Evolutionary conservation across 495 filamentous ascomycete species (phyloP).

Genomic region (Lasiosphaeria ovina): DNA sequence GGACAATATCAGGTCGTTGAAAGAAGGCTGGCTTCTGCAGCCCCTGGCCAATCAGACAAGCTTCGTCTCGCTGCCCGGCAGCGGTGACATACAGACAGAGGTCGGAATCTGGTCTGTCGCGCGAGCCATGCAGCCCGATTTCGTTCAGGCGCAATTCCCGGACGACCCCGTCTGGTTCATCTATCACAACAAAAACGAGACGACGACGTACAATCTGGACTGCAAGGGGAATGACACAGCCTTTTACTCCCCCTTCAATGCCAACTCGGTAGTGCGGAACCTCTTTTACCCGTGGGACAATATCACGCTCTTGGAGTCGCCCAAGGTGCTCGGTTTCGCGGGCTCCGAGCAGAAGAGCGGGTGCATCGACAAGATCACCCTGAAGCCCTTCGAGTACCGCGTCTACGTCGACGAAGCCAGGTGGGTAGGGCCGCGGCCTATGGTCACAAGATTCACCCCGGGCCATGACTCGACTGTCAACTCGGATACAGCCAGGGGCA

Average conservation of each 20-base stretch:
- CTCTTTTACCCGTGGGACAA: slow-evolving; percentile 69
- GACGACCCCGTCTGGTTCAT: slow-evolving; percentile 59
- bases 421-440: slow-evolving; percentile 50
- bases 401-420: slow-evolving; percentile 61
- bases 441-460: slow-evolving; percentile 62
- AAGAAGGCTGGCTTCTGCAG: slow-evolving; percentile 61
- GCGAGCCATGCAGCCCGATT: slow-evolving; percentile 28
- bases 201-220: slow-evolving; percentile 60
- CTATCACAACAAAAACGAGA: slow-evolving; percentile 62
- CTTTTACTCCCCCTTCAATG: slow-evolving; percentile 57
- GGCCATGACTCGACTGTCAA: slow-evolving; percentile 59
- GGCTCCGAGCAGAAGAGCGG: slow-evolving; percentile 42
- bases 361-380: slow-evolving; percentile 51
- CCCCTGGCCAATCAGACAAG: slow-evolving; percentile 59
- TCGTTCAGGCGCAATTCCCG: slow-evolving; percentile 58
- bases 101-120: slow-evolving; percentile 58
- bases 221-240: slow-evolving; percentile 45
- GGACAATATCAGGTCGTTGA: slow-evolving; percentile 55
- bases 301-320: slow-evolving; percentile 42
- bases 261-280: slow-evolving; percentile 60
- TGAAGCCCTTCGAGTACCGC: slow-evolving; percentile 59
- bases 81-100: slow-evolving; percentile 56
- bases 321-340: slow-evolving; percentile 15
- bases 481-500: slow-evolving; percentile 33
- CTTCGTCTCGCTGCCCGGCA: slow-evolving; percentile 55